Evolutionary conservation across 345 rosid species (phyloP).

Genomic region (Sisymbrium irio): DNA sequence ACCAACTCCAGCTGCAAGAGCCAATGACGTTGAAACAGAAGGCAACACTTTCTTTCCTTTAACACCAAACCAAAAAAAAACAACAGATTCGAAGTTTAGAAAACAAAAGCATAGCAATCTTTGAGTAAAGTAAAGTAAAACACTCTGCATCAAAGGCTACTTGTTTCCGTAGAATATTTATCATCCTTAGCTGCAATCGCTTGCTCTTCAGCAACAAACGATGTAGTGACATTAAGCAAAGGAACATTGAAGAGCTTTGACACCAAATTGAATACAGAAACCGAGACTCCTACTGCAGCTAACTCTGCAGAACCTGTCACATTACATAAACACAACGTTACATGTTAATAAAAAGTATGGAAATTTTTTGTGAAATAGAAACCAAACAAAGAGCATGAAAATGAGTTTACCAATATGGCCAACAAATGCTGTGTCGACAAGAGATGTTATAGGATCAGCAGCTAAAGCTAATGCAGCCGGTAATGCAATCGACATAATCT

Average conservation of each 20-base stretch:
- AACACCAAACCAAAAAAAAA: neutral
- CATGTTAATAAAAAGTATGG: neutral
- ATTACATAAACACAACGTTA: neutral
- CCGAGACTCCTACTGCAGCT: slow-evolving; percentile 91
- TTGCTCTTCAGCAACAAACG: slow-evolving; percentile 94
- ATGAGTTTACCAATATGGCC: slow-evolving; percentile 70
- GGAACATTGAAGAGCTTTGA: slow-evolving; percentile 89
- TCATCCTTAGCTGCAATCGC: slow-evolving; percentile 37
- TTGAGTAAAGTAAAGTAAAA: neutral
- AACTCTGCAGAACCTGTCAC: slow-evolving; percentile 72
- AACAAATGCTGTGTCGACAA: slow-evolving; percentile 82
- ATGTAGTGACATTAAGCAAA: slow-evolving; percentile 79
- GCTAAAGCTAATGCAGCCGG: slow-evolving; percentile 95
- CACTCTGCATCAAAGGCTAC: neutral
- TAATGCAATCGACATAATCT: slow-evolving; percentile 76
- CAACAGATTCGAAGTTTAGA: neutral
- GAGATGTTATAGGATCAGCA: slow-evolving; percentile 82
- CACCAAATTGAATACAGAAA: slow-evolving; percentile 76
- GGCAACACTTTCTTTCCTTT: slow-evolving; percentile 59
- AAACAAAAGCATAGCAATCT: neutral
- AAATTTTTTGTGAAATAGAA: neutral
- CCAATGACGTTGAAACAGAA: slow-evolving; percentile 75
- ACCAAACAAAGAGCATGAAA: neutral
- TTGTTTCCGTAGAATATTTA: slow-evolving; percentile 11
- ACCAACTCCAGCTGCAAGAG: slow-evolving; percentile 78